These are phyloP conservation scores for Coleophoma eucalyptorum DNA, from an alignment of 2,329 filamentous ascomycete species.

Conservation along the genomic window DNA sequence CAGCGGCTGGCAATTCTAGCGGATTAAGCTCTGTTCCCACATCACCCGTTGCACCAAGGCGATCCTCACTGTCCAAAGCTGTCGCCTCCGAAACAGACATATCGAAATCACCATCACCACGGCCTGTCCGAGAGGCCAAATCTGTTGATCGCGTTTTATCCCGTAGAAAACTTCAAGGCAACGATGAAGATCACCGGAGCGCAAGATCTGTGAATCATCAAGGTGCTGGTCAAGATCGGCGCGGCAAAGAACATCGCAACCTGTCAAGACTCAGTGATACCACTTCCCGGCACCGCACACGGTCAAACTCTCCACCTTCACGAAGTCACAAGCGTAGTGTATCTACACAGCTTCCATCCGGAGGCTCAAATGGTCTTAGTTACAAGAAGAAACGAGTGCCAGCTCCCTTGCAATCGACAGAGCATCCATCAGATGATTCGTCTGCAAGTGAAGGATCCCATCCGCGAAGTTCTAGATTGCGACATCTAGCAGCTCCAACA, in stretches of 20 bases:
- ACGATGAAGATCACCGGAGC: constrained; percentile 20
- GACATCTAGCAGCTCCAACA: constrained; percentile 50
- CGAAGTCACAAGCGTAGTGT: constrained; percentile 58
- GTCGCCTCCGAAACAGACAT: constrained; percentile 53
- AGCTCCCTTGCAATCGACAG: constrained; percentile 55
- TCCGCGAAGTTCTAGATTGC: constrained; percentile 53
- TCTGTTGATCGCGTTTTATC: constrained; percentile 26
- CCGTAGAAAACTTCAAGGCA: constrained; percentile 35
- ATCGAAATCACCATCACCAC: constrained; percentile 25
- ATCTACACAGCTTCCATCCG: constrained; percentile 60
- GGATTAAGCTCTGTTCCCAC: constrained; percentile 56
- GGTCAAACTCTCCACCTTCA: constrained; percentile 56
- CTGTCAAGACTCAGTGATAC: constrained; percentile 15
- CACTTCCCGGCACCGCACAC: constrained; percentile 17
- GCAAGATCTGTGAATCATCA: constrained; percentile 16
- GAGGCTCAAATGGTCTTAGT: constrained; percentile 47
- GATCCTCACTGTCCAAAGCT: constrained; percentile 25
- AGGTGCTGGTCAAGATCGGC: constrained; percentile 19
- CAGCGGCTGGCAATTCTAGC: constrained; percentile 36
- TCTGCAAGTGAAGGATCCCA: constrained; percentile 57
- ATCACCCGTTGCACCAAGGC: constrained; percentile 38
- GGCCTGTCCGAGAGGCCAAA: constrained; percentile 28
- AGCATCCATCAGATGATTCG: constrained; percentile 66
- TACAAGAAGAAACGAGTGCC: constrained; percentile 60
- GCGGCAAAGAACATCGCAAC: constrained; percentile 12